Conservation (phyloP, 129 eudicot species). For the Artemisia annua region DNA sequence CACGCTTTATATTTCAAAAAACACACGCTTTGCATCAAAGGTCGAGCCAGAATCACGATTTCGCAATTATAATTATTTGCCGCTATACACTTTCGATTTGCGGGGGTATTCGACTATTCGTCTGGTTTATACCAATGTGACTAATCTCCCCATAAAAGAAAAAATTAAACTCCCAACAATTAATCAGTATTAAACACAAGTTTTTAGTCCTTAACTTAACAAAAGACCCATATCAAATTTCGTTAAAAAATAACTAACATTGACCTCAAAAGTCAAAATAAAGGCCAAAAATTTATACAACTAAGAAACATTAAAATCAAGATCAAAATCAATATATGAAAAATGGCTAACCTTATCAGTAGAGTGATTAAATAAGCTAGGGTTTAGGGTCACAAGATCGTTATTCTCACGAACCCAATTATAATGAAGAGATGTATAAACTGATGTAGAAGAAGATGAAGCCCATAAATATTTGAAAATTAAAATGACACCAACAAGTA, state of each 20-base stretch:
- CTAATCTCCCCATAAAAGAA: no score
- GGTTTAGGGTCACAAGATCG: conserved; percentile 29
- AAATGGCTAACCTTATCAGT: conserved; percentile 32
- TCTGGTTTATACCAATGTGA: no score
- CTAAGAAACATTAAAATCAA: neutral
- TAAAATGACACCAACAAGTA: conserved; percentile 42
- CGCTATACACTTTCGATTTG: no score
- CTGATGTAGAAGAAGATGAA: conserved; percentile 42
- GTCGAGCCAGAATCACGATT: no score
- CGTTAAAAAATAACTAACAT: neutral
- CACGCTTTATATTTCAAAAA: no score
- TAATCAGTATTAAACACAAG: neutral
- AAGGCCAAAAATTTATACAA: neutral
- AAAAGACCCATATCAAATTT: neutral
- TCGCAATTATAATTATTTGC: no score
- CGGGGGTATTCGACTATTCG: no score
- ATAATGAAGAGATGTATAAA: conserved; percentile 25
- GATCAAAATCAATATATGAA: neutral
- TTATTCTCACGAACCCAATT: conserved; percentile 36
- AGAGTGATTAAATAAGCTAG: conserved; percentile 16
- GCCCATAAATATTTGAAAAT: conserved; percentile 42
- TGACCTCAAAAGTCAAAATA: conserved; percentile 18
- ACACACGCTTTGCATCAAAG: no score
- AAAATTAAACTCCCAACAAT: neutral
- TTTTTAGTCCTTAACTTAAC: neutral